These are phyloP conservation scores for Serpula lacrymans DNA, from an alignment of 768 basidiomycete genomes.

Conservation along the genomic window DNA sequence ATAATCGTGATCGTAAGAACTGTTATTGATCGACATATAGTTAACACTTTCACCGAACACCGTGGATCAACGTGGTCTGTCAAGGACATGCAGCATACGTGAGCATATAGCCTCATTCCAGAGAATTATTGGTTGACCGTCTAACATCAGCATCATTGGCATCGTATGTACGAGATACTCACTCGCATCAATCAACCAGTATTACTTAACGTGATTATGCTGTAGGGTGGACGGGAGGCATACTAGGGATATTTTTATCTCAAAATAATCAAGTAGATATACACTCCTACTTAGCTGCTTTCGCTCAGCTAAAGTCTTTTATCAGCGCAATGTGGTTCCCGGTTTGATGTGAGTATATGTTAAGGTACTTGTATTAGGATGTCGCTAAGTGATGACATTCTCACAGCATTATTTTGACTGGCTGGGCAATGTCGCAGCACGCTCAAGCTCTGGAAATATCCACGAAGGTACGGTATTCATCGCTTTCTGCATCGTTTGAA, in stretches of 20 bases:
- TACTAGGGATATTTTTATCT: constrained; percentile 81
- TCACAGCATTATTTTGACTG: constrained; percentile 78
- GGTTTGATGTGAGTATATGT: constrained; percentile 59
- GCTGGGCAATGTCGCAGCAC: constrained; percentile 93
- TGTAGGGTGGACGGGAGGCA: constrained; percentile 88
- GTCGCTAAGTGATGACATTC: neutral
- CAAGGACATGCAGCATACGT: constrained; percentile 96
- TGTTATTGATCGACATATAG: constrained; percentile 31
- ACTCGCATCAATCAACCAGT: neutral
- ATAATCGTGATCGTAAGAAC: neutral
- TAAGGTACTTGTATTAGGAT: neutral
- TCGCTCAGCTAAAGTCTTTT: neutral
- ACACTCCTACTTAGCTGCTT: neutral
- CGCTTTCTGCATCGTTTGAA: neutral
- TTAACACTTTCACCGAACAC: constrained; percentile 94
- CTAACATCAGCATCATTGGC: constrained; percentile 55
- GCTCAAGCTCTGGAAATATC: constrained; percentile 82
- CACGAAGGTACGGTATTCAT: constrained; percentile 52
- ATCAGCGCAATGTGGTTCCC: constrained; percentile 75
- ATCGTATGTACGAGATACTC: constrained; percentile 54
- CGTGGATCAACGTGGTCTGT: constrained; percentile 77
- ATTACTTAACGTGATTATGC: constrained; percentile 5
- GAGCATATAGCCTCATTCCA: constrained; percentile 24
- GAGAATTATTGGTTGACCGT: constrained; percentile 3
- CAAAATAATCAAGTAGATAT: constrained; percentile 66